These are phyloP conservation scores for Asclepias syriaca DNA, from an alignment of 257 asterid species.

Conservation along the genomic window DNA sequence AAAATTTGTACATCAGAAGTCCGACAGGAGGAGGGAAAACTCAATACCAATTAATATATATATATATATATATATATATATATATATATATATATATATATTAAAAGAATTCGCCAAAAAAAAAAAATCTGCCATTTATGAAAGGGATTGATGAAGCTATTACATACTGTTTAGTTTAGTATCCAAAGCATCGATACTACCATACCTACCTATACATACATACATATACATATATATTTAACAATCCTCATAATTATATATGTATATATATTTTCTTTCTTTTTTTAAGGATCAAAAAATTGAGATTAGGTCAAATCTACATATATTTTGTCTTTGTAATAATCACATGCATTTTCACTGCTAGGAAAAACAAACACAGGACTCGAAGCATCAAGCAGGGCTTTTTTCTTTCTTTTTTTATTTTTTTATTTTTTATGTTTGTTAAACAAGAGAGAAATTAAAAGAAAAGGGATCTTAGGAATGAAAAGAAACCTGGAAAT, in stretches of 20 bases:
- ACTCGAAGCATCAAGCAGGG: conserved; percentile 2
- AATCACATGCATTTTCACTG: background rate
- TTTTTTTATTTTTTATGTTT: no score
- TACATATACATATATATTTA: no score
- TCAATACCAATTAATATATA: background rate
- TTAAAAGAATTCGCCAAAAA: background rate
- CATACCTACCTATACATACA: no score
- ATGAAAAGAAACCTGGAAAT: background rate
- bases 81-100: background rate
- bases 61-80: no score
- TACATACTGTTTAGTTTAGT: background rate
- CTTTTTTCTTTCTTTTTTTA: background rate
- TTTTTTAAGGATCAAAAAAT: background rate
- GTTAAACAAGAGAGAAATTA: no score
- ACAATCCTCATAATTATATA: background rate
- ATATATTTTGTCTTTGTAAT: no score
- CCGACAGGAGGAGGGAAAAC: background rate
- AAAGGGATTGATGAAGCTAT: background rate
- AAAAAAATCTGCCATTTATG: background rate
- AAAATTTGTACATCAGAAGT: background rate
- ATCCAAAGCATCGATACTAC: background rate
- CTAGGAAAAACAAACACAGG: background rate
- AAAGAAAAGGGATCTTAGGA: background rate
- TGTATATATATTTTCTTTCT: background rate
- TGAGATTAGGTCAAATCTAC: background rate